A percentile compares a stretch with the other conserved stretches of the same genome.
Evolutionary conservation across 768 basidiomycete genomes (phyloP).

Genomic region (Antrodiella citrinella): DNA sequence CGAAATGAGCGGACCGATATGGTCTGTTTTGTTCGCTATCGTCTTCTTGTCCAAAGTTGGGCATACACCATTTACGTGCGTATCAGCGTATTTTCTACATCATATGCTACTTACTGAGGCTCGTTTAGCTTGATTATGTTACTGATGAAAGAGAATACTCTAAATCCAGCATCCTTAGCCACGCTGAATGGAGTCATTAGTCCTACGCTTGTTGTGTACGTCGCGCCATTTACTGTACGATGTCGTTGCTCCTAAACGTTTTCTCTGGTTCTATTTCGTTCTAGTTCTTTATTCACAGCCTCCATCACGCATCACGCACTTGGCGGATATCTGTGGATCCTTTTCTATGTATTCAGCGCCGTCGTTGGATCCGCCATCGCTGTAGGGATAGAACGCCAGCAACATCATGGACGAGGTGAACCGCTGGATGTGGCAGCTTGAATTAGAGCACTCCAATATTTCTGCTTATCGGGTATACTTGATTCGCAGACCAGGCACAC

Average conservation of each 20-base stretch:
- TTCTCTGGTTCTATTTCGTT: not conserved
- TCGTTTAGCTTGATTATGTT: conserved; percentile 24
- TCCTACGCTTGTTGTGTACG: conserved; percentile 20
- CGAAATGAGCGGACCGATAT: conserved; percentile 27
- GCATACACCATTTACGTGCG: conserved; percentile 47
- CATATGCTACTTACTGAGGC: not conserved
- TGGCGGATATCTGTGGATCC: conserved; percentile 20
- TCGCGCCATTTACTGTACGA: not conserved
- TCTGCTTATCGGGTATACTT: too few relatives aligned
- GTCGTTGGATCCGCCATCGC: conserved; percentile 12
- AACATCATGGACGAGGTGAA: too few relatives aligned
- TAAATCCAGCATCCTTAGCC: conserved; percentile 20
- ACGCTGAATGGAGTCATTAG: conserved; percentile 24
- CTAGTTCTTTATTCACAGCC: conserved; percentile 20
- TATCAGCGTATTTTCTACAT: conserved; percentile 7
- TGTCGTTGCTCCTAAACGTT: not conserved
- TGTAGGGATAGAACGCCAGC: not conserved
- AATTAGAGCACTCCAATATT: too few relatives aligned
- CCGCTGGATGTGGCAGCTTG: too few relatives aligned
- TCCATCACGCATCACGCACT: conserved; percentile 15
- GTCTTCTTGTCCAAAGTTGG: conserved; percentile 39
- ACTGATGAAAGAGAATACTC: conserved; percentile 22
- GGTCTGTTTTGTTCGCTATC: conserved; percentile 40
- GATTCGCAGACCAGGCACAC: too few relatives aligned
- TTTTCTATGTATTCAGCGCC: conserved; percentile 15